Evolutionary conservation across 768 basidiomycete genomes (phyloP), one percentile per base, ranked within the genome.

Genomic region (Termitomyces sp.): DNA sequence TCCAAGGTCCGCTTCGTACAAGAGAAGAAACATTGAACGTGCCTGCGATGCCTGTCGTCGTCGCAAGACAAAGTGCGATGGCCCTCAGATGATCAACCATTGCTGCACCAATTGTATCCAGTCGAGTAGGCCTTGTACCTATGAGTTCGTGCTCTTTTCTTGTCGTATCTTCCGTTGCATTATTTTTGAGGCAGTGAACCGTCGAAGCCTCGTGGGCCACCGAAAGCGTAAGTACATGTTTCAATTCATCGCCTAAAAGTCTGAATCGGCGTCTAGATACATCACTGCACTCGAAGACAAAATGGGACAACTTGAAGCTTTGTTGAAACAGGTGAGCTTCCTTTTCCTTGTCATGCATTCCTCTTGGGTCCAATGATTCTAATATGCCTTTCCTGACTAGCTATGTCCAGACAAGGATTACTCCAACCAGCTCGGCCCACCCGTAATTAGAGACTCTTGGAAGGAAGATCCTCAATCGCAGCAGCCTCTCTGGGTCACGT

Each of bases 391-490:
- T 9, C 45, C 45, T 33, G 38, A 36, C 28, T 64, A 90, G 88
- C 74, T 89, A 62, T 78, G 76, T 30, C 88, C 88, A 32, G 80
- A 81, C 59, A 66, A 71, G 46, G 84, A 88, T 66, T 85, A 87
- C 66, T 77, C 81, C 35, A 70, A 77, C 22, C 81, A 86, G 60
- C 73, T 90, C 48, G 88, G 88, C 0, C 82, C 84, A 7, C 80
- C 80, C 1, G 71, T 90, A 9, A 36, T 81, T 47, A 81, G 86
- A 38, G 86, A 78, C 61, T 87, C 86, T 5, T 90, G 88, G 88
- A 87, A 73, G 63, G 58, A 66, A 33, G 38, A 58, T 33, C 35
- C 22, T 35, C 33, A 16, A 26, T 22, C 35, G 9, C 54, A 49
- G 35, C 50, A 56, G 10, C 55, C 54, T 46, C 55, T 45, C 9